Evolutionary conservation across 2,329 filamentous ascomycete genomes (phyloP), one percentile per base, ranked within the genome.

Genomic region (Fusarium pseudoanthophilum): DNA sequence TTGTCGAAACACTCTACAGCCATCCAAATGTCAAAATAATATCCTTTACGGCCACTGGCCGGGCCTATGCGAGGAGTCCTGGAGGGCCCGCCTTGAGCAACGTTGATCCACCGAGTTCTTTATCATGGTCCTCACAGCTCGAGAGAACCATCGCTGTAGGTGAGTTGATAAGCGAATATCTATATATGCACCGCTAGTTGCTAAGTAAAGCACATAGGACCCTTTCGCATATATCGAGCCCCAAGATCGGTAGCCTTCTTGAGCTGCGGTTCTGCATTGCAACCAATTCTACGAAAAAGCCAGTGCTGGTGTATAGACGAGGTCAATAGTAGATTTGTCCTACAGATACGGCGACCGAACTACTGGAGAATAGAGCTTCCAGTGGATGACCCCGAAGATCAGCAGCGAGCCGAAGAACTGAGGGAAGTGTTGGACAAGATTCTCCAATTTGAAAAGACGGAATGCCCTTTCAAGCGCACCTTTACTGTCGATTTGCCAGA

Each of bases 231-330:
- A 72, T 97, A 98, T 80, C 92, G 93, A 77, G 92, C 96, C 39
- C 93, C 93, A 13, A 93, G 94, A 26, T 94, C 94, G 15, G 93
- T 96, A 21, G 93, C 94, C 18, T 98, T 97, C 78, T 87, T 98
- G 15, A 95, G 93, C 81, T 97, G 94, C 72, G 93, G 93, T 67
- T 91, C 90, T 62, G 92, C 95, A 21, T 87, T 97, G 24, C 93
- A 96, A 77, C 93, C 95, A 16, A 96, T 98, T 71, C 84, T 98
- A 59, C 94, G 93, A 30, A 94, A 94, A 80, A 97, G 94, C 66
- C 95, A 97, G 82, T 97, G 93, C 79, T 98, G 95, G 95, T 97
- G 93, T 80, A 92, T 98, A 37, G 93, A 97, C 80, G 92, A 94
- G 64, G 88, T 91, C 63, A 92, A 92, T 45, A 94, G 86, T 81